Conservation (phyloP, 805 yeast species). For the Ogataea thermomethanolica region DNA sequence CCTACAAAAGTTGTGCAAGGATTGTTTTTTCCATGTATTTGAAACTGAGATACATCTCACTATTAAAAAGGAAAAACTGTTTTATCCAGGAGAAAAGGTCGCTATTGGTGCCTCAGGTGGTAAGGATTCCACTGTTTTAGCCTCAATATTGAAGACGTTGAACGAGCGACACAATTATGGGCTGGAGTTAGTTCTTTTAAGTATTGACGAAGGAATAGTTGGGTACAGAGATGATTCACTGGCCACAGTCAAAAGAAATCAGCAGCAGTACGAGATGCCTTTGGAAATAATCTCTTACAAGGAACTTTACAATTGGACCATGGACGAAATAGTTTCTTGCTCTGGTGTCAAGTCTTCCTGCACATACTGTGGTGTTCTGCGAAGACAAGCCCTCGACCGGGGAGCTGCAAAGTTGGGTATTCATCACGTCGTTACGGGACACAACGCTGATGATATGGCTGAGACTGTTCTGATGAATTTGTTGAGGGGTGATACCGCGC, state of each 20-base stretch:
- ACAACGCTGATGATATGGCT: constrained; percentile 99
- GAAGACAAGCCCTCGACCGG: constrained; percentile 95
- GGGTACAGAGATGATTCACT: constrained; percentile 97
- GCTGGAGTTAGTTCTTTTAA: constrained; percentile 72
- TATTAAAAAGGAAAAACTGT: constrained; percentile 64
- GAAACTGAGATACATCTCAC: constrained; percentile 96
- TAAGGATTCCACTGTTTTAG: constrained; percentile 94
- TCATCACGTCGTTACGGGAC: constrained; percentile 93
- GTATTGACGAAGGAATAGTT: constrained; percentile 94
- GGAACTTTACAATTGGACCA: constrained; percentile 93
- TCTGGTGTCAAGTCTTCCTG: constrained; percentile 94
- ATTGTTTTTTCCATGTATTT: constrained; percentile 84
- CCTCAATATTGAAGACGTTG: constrained; percentile 77
- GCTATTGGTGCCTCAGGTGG: constrained; percentile 99
- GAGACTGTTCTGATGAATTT: constrained; percentile 96
- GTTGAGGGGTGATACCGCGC: constrained; percentile 91
- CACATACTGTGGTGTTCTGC: constrained; percentile 95
- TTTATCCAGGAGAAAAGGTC: constrained; percentile 76
- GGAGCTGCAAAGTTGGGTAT: constrained; percentile 88
- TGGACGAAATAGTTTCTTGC: constrained; percentile 95
- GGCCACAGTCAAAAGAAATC: constrained; percentile 94
- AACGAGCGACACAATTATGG: constrained; percentile 90
- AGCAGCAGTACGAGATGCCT: constrained; percentile 55
- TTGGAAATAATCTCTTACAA: constrained; percentile 62
- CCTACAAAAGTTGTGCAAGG: constrained; percentile 82